phyloP scores from a whole-genome alignment of 129 eudicot genomes.

The Pseudognaphalium luteoalbum region DNA sequence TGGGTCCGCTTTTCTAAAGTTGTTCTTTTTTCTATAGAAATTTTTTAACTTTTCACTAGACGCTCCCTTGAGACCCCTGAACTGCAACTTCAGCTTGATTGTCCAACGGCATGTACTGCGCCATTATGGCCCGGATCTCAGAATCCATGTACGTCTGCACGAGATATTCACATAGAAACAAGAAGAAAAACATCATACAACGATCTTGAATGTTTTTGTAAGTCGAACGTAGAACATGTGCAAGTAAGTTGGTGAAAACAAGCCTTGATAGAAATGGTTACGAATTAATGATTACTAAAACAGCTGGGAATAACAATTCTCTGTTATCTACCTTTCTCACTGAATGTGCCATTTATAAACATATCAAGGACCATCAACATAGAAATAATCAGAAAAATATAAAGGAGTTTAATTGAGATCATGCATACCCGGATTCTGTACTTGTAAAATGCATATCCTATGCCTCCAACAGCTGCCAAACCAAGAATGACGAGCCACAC shows the following conservation, averaged over 20 bases:
- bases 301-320: too few relatives aligned
- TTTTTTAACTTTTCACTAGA: constrained; percentile 27
- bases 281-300: too few relatives aligned
- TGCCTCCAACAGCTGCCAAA: constrained; percentile 57
- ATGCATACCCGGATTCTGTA: constrained; percentile 78
- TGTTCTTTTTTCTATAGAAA: not conserved
- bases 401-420: not conserved
- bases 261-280: too few relatives aligned
- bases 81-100: constrained; percentile 69
- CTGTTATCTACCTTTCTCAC: too few relatives aligned
- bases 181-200: not conserved
- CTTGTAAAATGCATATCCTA: constrained; percentile 77
- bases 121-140: constrained; percentile 94
- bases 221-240: not conserved
- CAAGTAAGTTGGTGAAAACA: not conserved
- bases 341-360: too few relatives aligned
- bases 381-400: not conserved
- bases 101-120: constrained; percentile 96
- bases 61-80: constrained; percentile 47
- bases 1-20: constrained; percentile 15
- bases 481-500: constrained; percentile 69
- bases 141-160: constrained; percentile 87
- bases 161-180: constrained; percentile 5
- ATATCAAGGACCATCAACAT: too few relatives aligned
- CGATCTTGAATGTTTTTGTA: constrained; percentile 5